Percentiles rank a stretch among this genome's conserved stretches.
These are phyloP conservation scores for Hirsutella minnesotensis DNA, from an alignment of 2,329 filamentous ascomycete species.

Conservation along the genomic window DNA sequence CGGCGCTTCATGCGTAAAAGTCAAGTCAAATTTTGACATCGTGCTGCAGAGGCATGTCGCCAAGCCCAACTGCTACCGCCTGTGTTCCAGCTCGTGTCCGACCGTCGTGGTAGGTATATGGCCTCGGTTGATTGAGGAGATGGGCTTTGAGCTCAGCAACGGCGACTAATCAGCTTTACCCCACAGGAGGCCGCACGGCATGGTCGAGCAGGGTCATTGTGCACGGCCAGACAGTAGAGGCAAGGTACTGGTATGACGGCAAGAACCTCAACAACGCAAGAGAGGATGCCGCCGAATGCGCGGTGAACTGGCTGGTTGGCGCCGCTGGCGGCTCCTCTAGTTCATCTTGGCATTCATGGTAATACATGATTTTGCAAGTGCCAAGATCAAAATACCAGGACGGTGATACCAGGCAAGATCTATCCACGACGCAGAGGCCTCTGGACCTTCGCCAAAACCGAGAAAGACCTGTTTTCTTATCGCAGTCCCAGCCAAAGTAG, in stretches of 20 bases:
- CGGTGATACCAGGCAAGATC: neutral
- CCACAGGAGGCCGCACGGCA: slow-evolving; percentile 70
- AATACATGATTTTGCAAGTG: neutral
- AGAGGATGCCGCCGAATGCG: slow-evolving; percentile 84
- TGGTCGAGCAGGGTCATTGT: slow-evolving; percentile 80
- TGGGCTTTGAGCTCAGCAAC: neutral
- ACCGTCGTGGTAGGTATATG: slow-evolving; percentile 52
- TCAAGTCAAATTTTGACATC: neutral
- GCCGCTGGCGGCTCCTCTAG: slow-evolving; percentile 16
- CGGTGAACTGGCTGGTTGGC: slow-evolving; percentile 44
- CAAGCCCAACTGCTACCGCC: slow-evolving; percentile 40
- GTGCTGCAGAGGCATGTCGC: slow-evolving; percentile 41
- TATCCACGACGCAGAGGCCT: too few species aligned
- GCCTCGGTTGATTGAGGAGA: neutral
- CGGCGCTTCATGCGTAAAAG: neutral
- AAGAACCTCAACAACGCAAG: slow-evolving; percentile 77
- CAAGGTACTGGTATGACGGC: slow-evolving; percentile 86
- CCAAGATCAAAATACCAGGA: neutral
- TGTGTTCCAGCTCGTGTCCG: slow-evolving; percentile 60
- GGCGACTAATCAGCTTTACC: neutral
- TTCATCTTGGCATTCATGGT: slow-evolving; percentile 13
- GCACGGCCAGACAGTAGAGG: slow-evolving; percentile 50
- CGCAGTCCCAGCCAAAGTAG: too few species aligned
- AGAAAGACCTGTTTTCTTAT: too few species aligned
- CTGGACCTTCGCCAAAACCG: too few species aligned